Conservation (phyloP, 2,329 filamentous ascomycete species). For the Aspergillus ochraceoroseus region DNA sequence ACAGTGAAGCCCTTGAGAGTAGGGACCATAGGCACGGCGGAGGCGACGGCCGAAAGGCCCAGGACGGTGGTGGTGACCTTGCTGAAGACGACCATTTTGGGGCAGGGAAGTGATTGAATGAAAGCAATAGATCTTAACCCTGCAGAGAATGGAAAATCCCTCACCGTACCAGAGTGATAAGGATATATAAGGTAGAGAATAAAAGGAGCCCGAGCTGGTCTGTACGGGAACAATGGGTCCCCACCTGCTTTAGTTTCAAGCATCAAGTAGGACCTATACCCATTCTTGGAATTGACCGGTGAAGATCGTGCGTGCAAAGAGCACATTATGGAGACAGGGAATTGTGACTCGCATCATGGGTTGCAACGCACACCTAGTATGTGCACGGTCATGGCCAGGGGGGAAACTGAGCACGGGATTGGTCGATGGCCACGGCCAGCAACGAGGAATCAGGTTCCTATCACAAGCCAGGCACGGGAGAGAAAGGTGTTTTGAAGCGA, state of each 20-base stretch:
- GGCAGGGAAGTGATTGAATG: conserved; percentile 14
- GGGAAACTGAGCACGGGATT: neutral
- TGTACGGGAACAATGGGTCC: conserved; percentile 7
- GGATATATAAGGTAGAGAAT: too few relatives aligned
- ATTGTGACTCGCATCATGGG: conserved; percentile 1
- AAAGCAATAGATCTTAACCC: neutral
- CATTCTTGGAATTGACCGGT: conserved; percentile 1
- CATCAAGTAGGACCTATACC: conserved; percentile 3
- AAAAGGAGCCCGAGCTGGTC: conserved; percentile 6
- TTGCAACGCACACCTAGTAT: neutral
- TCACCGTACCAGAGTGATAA: too few relatives aligned
- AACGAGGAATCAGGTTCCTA: conserved; percentile 1
- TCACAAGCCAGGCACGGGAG: neutral
- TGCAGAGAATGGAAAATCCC: conserved; percentile 12
- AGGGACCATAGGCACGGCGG: conserved; percentile 27
- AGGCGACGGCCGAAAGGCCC: conserved; percentile 27
- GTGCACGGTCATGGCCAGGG: neutral
- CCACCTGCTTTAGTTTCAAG: conserved; percentile 6
- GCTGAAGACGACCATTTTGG: conserved; percentile 36
- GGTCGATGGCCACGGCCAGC: neutral
- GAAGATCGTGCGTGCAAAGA: conserved; percentile 7
- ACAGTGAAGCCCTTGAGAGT: conserved; percentile 31
- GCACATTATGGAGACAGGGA: conserved; percentile 1
- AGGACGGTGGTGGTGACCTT: conserved; percentile 27
- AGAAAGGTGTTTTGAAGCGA: neutral